These are phyloP conservation scores for Tuber magnatum DNA, from an alignment of 495 filamentous ascomycete species.

Conservation along the genomic window DNA sequence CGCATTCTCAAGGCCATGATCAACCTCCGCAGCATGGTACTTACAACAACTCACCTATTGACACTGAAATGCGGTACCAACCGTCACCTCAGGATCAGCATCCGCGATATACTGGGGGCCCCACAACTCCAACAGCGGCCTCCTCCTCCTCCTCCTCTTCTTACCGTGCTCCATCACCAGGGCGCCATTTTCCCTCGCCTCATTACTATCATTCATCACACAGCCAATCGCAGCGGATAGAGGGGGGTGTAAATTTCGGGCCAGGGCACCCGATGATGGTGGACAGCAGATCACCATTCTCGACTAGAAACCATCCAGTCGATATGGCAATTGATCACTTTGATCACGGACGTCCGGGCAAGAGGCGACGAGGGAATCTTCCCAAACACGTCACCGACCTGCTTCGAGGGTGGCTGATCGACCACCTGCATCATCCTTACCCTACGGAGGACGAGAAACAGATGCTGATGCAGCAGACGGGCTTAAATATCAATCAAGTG, in stretches of 20 bases:
- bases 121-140: constrained; percentile 12
- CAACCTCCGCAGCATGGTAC: constrained; percentile 18
- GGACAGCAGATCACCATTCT: constrained; percentile 36
- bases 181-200: constrained; percentile 21
- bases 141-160: background rate
- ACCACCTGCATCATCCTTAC: constrained; percentile 74
- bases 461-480: constrained; percentile 65
- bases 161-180: constrained; percentile 32
- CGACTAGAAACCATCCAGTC: constrained; percentile 19
- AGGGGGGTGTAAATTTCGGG: constrained; percentile 13
- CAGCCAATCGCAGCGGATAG: constrained; percentile 28
- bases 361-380: constrained; percentile 70
- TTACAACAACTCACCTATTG: constrained; percentile 14
- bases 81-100: constrained; percentile 29
- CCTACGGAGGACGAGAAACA: constrained; percentile 89
- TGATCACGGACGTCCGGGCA: constrained; percentile 45
- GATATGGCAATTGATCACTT: constrained; percentile 39
- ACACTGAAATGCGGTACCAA: constrained; percentile 31
- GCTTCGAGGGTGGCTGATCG: constrained; percentile 70
- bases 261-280: constrained; percentile 25
- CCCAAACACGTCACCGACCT: constrained; percentile 79
- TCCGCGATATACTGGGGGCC: constrained; percentile 19
- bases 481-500: constrained; percentile 73
- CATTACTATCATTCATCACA: constrained; percentile 33
- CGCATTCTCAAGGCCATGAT: constrained; percentile 20